Evolutionary conservation across 441 rosid genomes (phyloP).

Genomic region (Eruca vesicaria): DNA sequence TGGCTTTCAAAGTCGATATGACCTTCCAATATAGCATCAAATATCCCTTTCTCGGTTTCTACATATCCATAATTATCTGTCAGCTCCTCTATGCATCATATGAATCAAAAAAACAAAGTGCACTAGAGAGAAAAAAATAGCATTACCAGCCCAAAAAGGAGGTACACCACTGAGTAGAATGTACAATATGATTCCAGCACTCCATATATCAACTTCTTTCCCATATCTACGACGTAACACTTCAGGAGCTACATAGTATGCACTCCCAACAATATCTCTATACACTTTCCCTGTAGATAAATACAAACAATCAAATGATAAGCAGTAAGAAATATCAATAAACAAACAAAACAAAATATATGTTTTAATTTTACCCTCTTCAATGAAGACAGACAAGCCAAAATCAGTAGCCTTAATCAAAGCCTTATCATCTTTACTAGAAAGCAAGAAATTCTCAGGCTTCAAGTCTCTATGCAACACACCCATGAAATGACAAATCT

Average conservation of each 20-base stretch:
- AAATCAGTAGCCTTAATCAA: conserved; percentile 56
- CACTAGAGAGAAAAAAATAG: not conserved
- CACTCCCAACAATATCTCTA: conserved; percentile 61
- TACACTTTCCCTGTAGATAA: conserved; percentile 48
- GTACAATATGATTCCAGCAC: conserved; percentile 63
- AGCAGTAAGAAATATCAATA: conserved; percentile 1
- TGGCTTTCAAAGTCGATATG: conserved; percentile 61
- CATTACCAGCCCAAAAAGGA: conserved; percentile 67
- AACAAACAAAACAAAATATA: not conserved
- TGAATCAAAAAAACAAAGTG: not conserved
- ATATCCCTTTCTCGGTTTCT: conserved; percentile 80
- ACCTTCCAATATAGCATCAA: conserved; percentile 65
- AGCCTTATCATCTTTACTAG: conserved; percentile 53
- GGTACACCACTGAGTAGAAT: conserved; percentile 69
- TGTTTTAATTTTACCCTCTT: conserved; percentile 39
- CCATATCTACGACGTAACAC: conserved; percentile 53
- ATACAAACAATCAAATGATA: conserved; percentile 12
- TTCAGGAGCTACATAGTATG: conserved; percentile 73
- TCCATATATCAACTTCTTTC: conserved; percentile 66
- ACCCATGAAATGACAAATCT: conserved; percentile 61
- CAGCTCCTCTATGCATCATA: not conserved
- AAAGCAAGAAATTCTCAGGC: conserved; percentile 61
- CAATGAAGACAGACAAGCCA: conserved; percentile 54
- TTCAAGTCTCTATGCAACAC: conserved; percentile 60
- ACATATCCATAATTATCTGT: conserved; percentile 9